Conservation (phyloP, 2,329 filamentous ascomycete species). For the Fusarium camptoceras region DNA sequence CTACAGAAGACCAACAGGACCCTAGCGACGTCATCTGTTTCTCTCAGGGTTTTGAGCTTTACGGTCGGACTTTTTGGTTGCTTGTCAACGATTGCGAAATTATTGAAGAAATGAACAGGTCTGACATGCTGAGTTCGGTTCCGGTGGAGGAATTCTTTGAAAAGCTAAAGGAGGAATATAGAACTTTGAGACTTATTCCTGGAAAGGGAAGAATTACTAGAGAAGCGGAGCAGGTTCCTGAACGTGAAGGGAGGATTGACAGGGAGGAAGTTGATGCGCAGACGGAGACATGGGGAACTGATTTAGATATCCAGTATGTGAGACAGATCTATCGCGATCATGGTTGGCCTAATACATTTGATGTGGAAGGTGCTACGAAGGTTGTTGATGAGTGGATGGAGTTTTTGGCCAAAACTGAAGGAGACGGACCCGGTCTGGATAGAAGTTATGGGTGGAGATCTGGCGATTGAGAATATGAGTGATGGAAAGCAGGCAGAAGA, state of each 20-base stretch:
- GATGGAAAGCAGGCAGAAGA: background rate
- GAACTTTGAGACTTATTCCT: background rate
- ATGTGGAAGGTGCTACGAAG: background rate
- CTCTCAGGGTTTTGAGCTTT: background rate
- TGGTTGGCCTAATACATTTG: background rate
- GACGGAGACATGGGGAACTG: background rate
- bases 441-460: background rate
- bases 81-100: background rate
- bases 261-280: background rate
- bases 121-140: fast-evolving
- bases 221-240: background rate
- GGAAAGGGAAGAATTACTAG: background rate
- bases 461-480: background rate
- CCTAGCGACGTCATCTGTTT: background rate
- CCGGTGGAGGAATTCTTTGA: background rate
- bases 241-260: fast-evolving
- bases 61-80: background rate
- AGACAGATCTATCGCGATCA: slow-evolving; percentile 14
- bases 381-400: background rate
- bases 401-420: background rate
- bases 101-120: background rate
- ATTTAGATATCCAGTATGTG: slow-evolving; percentile 8
- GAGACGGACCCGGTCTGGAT: background rate
- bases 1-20: background rate
- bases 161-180: background rate